Percentiles rank a stretch among this genome's conserved stretches.
Evolutionary conservation across 352 stramenopile genomes (phyloP).

Genomic region (Chrysophaeum taylorii): DNA sequence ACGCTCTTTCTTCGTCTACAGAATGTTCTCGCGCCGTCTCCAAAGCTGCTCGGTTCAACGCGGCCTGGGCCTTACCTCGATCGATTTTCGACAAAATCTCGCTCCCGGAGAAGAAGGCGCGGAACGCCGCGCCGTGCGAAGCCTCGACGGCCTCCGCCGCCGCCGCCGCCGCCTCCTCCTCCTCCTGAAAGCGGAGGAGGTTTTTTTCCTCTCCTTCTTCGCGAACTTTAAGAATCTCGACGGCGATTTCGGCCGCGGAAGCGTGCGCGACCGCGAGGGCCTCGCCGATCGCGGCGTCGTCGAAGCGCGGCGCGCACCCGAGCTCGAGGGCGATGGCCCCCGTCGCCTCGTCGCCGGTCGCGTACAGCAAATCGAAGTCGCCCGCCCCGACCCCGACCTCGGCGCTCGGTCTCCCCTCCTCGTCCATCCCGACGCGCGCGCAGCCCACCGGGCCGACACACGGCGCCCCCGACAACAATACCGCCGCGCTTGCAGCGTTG

Average conservation of each 20-base stretch:
- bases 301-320: background rate
- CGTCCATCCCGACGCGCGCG: constrained; percentile 65
- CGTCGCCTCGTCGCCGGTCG: constrained; percentile 26
- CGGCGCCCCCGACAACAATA: constrained; percentile 68
- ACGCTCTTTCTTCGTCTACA: background rate
- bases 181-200: too few relatives aligned
- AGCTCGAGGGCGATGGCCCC: constrained; percentile 16
- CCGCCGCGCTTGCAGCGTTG: constrained; percentile 46
- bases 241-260: background rate
- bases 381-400: constrained; percentile 42
- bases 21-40: background rate
- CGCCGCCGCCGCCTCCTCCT: background rate
- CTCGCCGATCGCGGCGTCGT: background rate
- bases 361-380: constrained; percentile 44
- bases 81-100: background rate
- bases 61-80: background rate
- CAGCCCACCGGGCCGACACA: constrained; percentile 72
- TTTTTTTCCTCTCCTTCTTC: too few relatives aligned
- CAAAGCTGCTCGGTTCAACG: background rate
- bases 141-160: background rate
- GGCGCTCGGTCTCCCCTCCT: constrained; percentile 59
- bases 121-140: too few relatives aligned
- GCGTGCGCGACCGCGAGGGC: background rate
- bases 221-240: too few relatives aligned
- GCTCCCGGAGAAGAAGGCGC: too few relatives aligned